Evolutionary conservation across 805 yeast genomes (phyloP), one percentile per base, ranked within the genome.

Genomic region (Starmera amethionina): DNA sequence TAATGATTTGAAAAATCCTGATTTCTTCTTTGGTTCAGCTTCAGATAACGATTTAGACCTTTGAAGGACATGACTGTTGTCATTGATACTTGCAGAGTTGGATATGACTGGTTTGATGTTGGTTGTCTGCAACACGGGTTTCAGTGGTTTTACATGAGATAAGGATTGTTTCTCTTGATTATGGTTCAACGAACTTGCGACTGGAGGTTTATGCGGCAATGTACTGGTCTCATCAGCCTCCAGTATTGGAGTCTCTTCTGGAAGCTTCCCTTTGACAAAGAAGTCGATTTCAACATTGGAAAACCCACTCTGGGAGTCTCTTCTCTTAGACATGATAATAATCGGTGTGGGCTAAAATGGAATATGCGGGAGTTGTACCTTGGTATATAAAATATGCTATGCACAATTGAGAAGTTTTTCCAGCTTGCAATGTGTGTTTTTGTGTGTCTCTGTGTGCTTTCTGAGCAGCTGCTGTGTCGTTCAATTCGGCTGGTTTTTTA

Each of bases 261-360:
- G 52, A 1, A 46, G 44, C 31, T 46, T 44, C 1, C 60, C 63
- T 43, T 77, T 57, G 16, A 73, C 57, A 42, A 73, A 64, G 79
- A 79, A 73, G 48, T 71, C 74, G 18, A 73, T 67, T 42, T 73
- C 77, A 19, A 58, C 57, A 40, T 62, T 64, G 29, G 62, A 56
- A 29, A 70, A 64, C 5, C 67, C 71, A 10, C 28, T 22, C 27
- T 22, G 27, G 6, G 27, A 22, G 27, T 22, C 27, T 22, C 27
- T 22, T 22, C 27, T 22, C 27, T 22, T 22, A 22, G 27, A 22
- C 27, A 22, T 22, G 27, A 22, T 22, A 22, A 22, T 4, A 7
- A 22, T 22, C 6, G 9, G 27, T 22, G 27, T 22, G 27, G 3
- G 27, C 27, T 22, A 22, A 22, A 22, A 8, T 22, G 27, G 27